These are phyloP conservation scores for Verticillium alfalfae DNA, from an alignment of 2,329 filamentous ascomycete genomes.

Conservation along the genomic window DNA sequence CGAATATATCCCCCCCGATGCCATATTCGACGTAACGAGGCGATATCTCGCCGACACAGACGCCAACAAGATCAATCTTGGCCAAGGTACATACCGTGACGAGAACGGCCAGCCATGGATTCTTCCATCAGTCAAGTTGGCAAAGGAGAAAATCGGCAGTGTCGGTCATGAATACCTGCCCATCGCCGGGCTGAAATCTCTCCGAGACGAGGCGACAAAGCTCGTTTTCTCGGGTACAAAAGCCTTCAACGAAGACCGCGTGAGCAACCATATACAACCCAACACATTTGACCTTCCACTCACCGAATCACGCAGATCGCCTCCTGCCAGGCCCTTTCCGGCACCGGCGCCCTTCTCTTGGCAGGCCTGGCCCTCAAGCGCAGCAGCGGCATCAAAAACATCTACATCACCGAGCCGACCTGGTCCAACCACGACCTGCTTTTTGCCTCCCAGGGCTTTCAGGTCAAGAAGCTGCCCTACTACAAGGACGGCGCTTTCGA, in stretches of 20 bases:
- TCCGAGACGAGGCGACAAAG: conserved; percentile 23
- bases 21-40: conserved; percentile 27
- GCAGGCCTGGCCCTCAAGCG: conserved; percentile 24
- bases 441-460: conserved; percentile 24
- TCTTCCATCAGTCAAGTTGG: conserved; percentile 26
- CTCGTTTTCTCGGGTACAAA: conserved; percentile 21
- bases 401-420: conserved; percentile 33
- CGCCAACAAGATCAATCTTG: conserved; percentile 30
- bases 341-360: conserved; percentile 31
- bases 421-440: conserved; percentile 34
- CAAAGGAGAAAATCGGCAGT: conserved; percentile 13
- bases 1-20: conserved; percentile 20
- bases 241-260: conserved; percentile 18
- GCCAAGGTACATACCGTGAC: conserved; percentile 30
- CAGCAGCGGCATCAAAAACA: conserved; percentile 16
- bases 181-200: conserved; percentile 24
- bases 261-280: conserved; percentile 11
- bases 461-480: conserved; percentile 26
- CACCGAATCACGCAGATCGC: conserved; percentile 18
- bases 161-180: conserved; percentile 30
- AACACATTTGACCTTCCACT: neutral
- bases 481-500: conserved; percentile 25
- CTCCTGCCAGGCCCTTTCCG: conserved; percentile 30
- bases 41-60: conserved; percentile 21
- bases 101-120: conserved; percentile 30